A percentile compares a stretch with the other conserved stretches of the same genome.
These are phyloP conservation scores for Cairneyella variabilis DNA, from an alignment of 495 filamentous ascomycete species.

Conservation along the genomic window DNA sequence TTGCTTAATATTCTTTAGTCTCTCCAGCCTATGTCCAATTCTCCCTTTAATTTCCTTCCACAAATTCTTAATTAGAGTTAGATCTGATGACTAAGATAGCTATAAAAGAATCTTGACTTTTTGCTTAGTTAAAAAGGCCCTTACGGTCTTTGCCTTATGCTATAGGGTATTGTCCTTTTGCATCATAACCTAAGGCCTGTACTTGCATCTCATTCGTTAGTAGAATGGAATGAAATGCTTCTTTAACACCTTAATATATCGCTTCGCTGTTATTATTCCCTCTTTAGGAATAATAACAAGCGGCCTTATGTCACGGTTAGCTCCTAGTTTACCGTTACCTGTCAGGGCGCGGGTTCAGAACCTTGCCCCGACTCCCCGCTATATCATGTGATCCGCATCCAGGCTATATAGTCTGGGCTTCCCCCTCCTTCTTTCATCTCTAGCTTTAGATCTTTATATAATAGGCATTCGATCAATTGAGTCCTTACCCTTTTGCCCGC, in stretches of 20 bases:
- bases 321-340: too few relatives aligned
- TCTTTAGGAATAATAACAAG: conserved; percentile 3
- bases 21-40: neutral
- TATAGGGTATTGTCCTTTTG: conserved; percentile 11
- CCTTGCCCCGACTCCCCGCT: too few relatives aligned
- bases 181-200: neutral
- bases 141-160: conserved; percentile 6
- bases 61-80: conserved; percentile 15
- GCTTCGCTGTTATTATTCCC: conserved; percentile 6
- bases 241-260: conserved; percentile 4
- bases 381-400: too few relatives aligned
- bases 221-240: conserved; percentile 15
- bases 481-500: too few relatives aligned
- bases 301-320: conserved; percentile 10
- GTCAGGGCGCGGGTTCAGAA: too few relatives aligned
- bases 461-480: too few relatives aligned
- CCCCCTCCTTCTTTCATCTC: too few relatives aligned
- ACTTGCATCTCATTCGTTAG: conserved; percentile 1
- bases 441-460: too few relatives aligned
- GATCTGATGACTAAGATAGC: conserved; percentile 14
- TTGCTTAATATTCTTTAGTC: neutral
- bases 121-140: neutral
- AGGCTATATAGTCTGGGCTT: too few relatives aligned
- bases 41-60: conserved; percentile 10
- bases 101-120: neutral